phyloP scores from a whole-genome alignment of 1,284 basidiomycete genomes.

The Omphalotus olearius region DNA sequence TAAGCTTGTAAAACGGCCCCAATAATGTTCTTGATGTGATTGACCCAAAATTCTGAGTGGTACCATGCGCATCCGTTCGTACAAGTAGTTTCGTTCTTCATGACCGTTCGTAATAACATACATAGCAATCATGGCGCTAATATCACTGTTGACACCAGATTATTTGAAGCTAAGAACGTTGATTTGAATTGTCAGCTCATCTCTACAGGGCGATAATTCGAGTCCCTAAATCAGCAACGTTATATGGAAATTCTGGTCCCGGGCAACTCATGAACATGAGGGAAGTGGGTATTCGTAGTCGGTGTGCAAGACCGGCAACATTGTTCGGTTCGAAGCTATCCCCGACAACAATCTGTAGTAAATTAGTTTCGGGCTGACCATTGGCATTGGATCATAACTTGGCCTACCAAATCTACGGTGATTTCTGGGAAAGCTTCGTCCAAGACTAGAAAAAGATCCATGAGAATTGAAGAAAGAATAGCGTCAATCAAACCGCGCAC shows the following conservation, averaged over 20 bases:
- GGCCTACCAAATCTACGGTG: constrained; percentile 50
- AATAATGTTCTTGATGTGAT: too few species aligned
- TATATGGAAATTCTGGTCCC: constrained; percentile 34
- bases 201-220: constrained; percentile 41
- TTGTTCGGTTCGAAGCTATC: constrained; percentile 39
- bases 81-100: too few species aligned
- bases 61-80: too few species aligned
- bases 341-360: constrained; percentile 43
- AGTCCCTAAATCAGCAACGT: constrained; percentile 43
- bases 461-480: background rate
- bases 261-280: constrained; percentile 56
- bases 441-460: constrained; percentile 32
- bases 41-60: too few species aligned
- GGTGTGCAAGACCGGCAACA: constrained; percentile 42
- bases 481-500: constrained; percentile 27
- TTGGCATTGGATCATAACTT: background rate
- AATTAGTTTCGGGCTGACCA: background rate
- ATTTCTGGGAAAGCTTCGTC: constrained; percentile 62
- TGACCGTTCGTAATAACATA: too few species aligned
- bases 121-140: too few species aligned
- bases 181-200: too few species aligned
- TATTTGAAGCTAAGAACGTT: too few species aligned
- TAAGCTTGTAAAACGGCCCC: too few species aligned
- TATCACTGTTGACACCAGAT: too few species aligned
- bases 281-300: constrained; percentile 39